Percentiles rank a stretch among this genome's conserved stretches.
These are phyloP conservation scores for Auxenochlorella protothecoides DNA, from an alignment of 139 green algal genomes.

Conservation along the genomic window DNA sequence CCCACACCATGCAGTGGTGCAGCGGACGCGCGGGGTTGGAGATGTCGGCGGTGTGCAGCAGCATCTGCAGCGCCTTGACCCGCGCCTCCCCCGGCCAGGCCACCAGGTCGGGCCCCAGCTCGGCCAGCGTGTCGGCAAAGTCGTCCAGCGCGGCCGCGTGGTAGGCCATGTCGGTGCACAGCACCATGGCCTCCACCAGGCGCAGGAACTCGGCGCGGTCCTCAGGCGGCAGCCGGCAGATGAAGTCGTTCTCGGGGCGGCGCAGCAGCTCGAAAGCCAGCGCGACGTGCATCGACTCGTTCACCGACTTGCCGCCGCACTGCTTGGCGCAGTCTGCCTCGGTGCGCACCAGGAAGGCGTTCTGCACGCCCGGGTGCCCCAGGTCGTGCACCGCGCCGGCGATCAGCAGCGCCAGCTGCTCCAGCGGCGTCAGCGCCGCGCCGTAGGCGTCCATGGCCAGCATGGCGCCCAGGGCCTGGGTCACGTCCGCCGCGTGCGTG, in stretches of 20 bases:
- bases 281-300: slow-evolving; percentile 55
- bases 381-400: slow-evolving; percentile 50
- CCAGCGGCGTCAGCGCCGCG: slow-evolving; percentile 34
- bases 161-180: slow-evolving; percentile 54
- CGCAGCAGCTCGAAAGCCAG: slow-evolving; percentile 32
- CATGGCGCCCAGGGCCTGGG: slow-evolving; percentile 40
- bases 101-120: slow-evolving; percentile 19
- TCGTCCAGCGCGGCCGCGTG: slow-evolving; percentile 12
- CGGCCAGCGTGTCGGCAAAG: slow-evolving; percentile 19
- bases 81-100: slow-evolving; percentile 28
- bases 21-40: slow-evolving; percentile 43
- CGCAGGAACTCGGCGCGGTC: slow-evolving; percentile 27
- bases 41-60: slow-evolving; percentile 57
- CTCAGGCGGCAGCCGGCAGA: slow-evolving; percentile 19
- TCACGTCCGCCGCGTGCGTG: slow-evolving; percentile 56
- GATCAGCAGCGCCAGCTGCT: slow-evolving; percentile 49
- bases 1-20: slow-evolving; percentile 25
- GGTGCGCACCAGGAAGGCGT: slow-evolving; percentile 49
- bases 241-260: slow-evolving; percentile 33
- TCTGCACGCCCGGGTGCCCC: slow-evolving; percentile 54
- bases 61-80: slow-evolving; percentile 28
- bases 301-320: slow-evolving; percentile 54
- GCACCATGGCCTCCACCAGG: slow-evolving; percentile 44
- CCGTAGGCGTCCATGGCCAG: slow-evolving; percentile 32
- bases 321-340: neutral